A percentile compares a stretch with the other conserved stretches of the same genome.
Evolutionary conservation across 805 yeast species (phyloP).

Genomic region (Starmerella sp.): DNA sequence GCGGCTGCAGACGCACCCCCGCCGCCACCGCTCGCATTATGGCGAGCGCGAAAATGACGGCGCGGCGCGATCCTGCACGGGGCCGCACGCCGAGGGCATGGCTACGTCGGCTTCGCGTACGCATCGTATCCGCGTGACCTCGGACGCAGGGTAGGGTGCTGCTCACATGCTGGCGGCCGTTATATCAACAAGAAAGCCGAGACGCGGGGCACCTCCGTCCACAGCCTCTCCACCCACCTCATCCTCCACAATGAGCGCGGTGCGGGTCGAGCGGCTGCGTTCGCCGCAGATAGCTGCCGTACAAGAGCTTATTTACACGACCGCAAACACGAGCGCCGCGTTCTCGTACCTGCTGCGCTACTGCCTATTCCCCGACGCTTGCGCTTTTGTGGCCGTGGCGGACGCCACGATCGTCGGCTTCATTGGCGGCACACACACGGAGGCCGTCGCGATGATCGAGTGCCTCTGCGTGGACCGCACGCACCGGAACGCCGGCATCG

Average conservation of each 20-base stretch:
- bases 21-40: too few species aligned
- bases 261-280: not conserved
- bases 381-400: conserved; percentile 8
- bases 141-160: not conserved
- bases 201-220: not conserved
- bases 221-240: too few species aligned
- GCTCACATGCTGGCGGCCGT: not conserved
- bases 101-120: not conserved
- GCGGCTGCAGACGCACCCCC: too few species aligned
- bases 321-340: conserved; percentile 1
- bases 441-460: conserved; percentile 4
- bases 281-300: not conserved
- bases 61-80: too few species aligned
- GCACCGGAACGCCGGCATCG: conserved; percentile 10
- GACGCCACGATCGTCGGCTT: conserved; percentile 5
- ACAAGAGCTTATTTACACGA: not conserved
- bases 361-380: conserved; percentile 3
- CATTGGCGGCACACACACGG: conserved; percentile 8
- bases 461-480: conserved; percentile 11
- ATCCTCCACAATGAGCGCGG: not conserved
- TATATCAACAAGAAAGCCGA: not conserved
- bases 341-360: conserved; percentile 10
- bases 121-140: not conserved
- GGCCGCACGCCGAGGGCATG: not conserved
- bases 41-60: too few species aligned